phyloP scores from a whole-genome alignment of 2,329 filamentous ascomycete species.

The Xylaria sp. region DNA sequence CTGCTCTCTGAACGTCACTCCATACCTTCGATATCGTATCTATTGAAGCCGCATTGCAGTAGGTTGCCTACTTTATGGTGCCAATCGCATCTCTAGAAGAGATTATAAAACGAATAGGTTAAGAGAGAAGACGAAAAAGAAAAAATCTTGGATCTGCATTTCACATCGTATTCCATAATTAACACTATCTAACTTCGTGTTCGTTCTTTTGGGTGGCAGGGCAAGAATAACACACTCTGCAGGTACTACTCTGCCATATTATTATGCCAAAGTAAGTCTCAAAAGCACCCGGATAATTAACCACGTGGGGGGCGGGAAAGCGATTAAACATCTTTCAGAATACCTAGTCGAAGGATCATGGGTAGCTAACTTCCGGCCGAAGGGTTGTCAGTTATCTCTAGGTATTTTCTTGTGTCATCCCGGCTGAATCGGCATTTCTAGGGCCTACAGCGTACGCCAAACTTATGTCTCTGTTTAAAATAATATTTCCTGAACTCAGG shows the following conservation, averaged over 20 bases:
- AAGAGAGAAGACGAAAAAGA: background rate
- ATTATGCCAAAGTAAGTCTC: conserved; percentile 5
- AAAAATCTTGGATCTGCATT: background rate
- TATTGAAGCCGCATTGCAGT: background rate
- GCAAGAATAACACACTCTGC: background rate
- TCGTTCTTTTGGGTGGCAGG: background rate
- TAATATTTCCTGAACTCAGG: background rate
- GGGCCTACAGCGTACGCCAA: background rate
- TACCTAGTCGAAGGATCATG: background rate
- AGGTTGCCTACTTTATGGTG: background rate
- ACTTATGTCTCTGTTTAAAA: background rate
- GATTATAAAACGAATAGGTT: background rate
- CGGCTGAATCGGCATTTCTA: background rate
- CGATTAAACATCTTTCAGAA: conserved; percentile 15
- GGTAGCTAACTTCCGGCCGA: background rate
- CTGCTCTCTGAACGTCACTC: conserved; percentile 15
- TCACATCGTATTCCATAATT: background rate
- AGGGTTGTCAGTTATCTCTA: background rate
- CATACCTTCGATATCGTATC: background rate
- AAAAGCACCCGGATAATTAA: conserved; percentile 7
- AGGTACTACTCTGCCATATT: conserved; percentile 7
- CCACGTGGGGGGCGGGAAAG: conserved; percentile 17
- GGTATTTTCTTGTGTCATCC: conserved; percentile 1
- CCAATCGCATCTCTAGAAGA: background rate
- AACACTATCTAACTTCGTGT: background rate